Evolutionary conservation across 2,329 filamentous ascomycete genomes (phyloP).

Genomic region (Colletotrichum australisinense): DNA sequence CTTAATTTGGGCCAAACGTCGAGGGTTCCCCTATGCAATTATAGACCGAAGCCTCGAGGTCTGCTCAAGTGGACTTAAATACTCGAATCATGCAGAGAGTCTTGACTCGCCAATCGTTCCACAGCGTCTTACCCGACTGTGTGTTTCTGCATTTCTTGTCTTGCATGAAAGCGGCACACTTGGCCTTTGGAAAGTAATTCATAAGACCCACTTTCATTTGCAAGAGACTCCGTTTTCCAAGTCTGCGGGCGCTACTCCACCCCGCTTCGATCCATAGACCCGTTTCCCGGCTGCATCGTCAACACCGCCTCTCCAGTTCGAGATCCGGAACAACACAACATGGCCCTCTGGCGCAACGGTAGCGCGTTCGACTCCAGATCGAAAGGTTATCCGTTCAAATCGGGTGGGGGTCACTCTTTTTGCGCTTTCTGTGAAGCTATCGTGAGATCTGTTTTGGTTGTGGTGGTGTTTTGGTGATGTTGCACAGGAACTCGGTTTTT

Average conservation of each 20-base stretch:
- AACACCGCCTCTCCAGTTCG: not conserved
- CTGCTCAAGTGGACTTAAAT: not conserved
- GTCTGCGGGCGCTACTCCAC: too few species aligned
- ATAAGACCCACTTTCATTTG: not conserved
- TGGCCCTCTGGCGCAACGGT: constrained; percentile 32
- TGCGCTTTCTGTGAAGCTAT: not conserved
- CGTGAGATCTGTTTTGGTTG: not conserved
- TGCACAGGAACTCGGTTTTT: not conserved
- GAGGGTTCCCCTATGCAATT: not conserved
- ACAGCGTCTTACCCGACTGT: not conserved
- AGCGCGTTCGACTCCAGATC: constrained; percentile 36
- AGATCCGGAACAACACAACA: not conserved
- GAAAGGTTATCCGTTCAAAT: constrained; percentile 36
- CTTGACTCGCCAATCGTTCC: not conserved
- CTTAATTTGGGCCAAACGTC: not conserved
- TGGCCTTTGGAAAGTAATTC: not conserved
- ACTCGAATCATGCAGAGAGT: not conserved
- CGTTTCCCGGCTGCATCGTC: fast-evolving
- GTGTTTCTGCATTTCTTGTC: not conserved
- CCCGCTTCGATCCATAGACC: not conserved
- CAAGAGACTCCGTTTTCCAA: not conserved
- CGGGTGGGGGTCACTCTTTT: constrained; percentile 25
- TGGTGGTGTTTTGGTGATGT: not conserved
- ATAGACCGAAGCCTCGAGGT: not conserved
- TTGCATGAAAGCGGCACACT: not conserved